Conservation (phyloP, 495 filamentous ascomycete species). For the Xylaria intraflava region DNA sequence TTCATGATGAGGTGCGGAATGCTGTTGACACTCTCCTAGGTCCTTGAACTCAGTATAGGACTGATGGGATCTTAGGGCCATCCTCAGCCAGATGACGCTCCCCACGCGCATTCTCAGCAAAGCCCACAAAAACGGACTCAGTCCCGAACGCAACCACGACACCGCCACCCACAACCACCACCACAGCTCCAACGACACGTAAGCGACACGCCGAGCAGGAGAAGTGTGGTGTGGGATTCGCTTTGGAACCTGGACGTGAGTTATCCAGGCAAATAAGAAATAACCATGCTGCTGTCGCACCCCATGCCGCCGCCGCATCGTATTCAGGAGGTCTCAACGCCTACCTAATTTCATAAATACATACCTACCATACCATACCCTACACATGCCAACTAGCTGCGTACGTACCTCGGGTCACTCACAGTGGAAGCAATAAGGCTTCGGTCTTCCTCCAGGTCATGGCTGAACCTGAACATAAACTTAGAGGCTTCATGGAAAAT, state of each 20-base stretch:
- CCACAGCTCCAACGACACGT: constrained; percentile 26
- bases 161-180: constrained; percentile 12
- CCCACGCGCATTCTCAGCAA: constrained; percentile 8
- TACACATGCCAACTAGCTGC: too few species aligned
- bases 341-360: neutral
- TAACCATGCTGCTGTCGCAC: neutral
- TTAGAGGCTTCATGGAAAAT: too few species aligned
- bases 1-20: constrained; percentile 28
- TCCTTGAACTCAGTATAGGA: constrained; percentile 22
- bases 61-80: constrained; percentile 27
- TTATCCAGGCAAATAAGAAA: constrained; percentile 28
- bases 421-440: too few species aligned
- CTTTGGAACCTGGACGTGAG: constrained; percentile 48
- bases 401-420: too few species aligned
- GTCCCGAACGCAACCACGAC: constrained; percentile 13
- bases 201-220: constrained; percentile 32
- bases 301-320: neutral
- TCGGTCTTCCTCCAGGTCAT: too few species aligned
- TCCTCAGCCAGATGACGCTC: constrained; percentile 14
- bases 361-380: neutral
- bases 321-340: neutral
- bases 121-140: constrained; percentile 13
- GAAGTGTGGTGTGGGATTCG: constrained; percentile 47
- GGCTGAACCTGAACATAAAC: too few species aligned
- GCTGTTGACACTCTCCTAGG: constrained; percentile 25